Percentiles rank a stretch among this genome's conserved stretches.
Conservation (phyloP, 1,284 basidiomycete genomes). For the Cutaneotrichosporon mucoides region DNA sequence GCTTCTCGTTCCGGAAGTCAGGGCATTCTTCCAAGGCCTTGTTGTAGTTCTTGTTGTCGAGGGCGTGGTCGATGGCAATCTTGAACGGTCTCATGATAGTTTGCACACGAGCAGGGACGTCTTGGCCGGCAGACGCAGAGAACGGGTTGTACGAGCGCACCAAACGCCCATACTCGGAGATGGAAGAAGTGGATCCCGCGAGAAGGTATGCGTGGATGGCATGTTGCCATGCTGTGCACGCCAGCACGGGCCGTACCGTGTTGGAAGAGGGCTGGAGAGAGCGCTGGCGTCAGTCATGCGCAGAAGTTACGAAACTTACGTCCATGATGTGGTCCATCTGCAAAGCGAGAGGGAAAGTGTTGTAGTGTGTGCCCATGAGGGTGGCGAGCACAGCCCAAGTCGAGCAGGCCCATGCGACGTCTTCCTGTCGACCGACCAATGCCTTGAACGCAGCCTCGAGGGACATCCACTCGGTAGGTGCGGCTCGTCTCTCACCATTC, state of each 20-base stretch:
- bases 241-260: constrained; percentile 30
- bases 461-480: constrained; percentile 26
- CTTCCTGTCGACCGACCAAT: constrained; percentile 26
- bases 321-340: constrained; percentile 44
- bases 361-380: constrained; percentile 43
- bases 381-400: constrained; percentile 44
- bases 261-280: constrained; percentile 35
- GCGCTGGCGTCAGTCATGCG: constrained; percentile 25
- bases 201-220: constrained; percentile 45
- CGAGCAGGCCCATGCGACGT: constrained; percentile 45
- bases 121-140: constrained; percentile 21
- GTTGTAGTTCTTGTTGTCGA: constrained; percentile 6
- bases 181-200: constrained; percentile 21
- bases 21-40: constrained; percentile 7
- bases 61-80: constrained; percentile 22
- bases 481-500: too few species aligned
- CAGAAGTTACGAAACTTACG: constrained; percentile 27
- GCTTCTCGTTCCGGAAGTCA: constrained; percentile 17
- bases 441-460: constrained; percentile 35
- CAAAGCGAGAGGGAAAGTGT: constrained; percentile 23
- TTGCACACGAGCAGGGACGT: constrained; percentile 20
- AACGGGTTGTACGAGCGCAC: constrained; percentile 35
- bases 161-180: constrained; percentile 22
- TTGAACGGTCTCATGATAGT: constrained; percentile 30
- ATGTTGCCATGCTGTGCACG: constrained; percentile 45